Evolutionary conservation across 257 asterid genomes (phyloP).

Genomic region (Rehmannia glutinosa): DNA sequence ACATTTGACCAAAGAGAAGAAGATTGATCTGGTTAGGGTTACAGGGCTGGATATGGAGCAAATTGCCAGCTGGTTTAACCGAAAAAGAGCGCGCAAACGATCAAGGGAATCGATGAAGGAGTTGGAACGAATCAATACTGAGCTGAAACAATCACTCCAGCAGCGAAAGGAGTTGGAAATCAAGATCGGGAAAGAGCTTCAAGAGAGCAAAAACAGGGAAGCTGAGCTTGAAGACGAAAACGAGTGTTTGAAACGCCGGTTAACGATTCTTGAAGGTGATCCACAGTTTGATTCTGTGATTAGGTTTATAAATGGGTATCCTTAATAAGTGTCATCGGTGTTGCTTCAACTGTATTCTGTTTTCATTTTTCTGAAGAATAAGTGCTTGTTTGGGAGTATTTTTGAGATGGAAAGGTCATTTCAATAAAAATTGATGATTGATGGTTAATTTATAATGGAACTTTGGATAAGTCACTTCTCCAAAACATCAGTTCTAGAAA

Average conservation of each 20-base stretch:
- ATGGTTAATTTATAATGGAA: too few relatives aligned
- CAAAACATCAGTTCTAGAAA: too few relatives aligned
- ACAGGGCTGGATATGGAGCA: slow-evolving; percentile 37
- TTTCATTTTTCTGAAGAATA: too few relatives aligned
- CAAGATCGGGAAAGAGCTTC: slow-evolving; percentile 11
- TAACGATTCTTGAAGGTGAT: slow-evolving; percentile 3
- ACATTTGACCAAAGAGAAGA: slow-evolving; percentile 16
- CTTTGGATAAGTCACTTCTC: too few relatives aligned
- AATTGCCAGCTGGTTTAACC: slow-evolving; percentile 23
- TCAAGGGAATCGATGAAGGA: background rate
- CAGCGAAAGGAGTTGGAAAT: background rate
- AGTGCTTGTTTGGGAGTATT: too few relatives aligned
- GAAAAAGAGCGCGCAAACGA: slow-evolving; percentile 12
- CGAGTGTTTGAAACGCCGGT: background rate
- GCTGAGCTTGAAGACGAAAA: slow-evolving; percentile 20
- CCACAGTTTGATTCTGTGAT: background rate
- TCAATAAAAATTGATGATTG: too few relatives aligned
- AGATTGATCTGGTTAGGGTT: slow-evolving; percentile 2
- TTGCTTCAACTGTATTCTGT: too few relatives aligned
- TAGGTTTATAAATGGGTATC: background rate
- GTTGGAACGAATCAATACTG: slow-evolving; percentile 6
- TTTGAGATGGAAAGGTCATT: too few relatives aligned
- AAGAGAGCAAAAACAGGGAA: slow-evolving; percentile 5
- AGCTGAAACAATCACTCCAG: slow-evolving; percentile 14
- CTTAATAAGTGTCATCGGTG: background rate